phyloP scores from a whole-genome alignment of 2,329 filamentous ascomycete genomes.

The Trichoderma breve region DNA sequence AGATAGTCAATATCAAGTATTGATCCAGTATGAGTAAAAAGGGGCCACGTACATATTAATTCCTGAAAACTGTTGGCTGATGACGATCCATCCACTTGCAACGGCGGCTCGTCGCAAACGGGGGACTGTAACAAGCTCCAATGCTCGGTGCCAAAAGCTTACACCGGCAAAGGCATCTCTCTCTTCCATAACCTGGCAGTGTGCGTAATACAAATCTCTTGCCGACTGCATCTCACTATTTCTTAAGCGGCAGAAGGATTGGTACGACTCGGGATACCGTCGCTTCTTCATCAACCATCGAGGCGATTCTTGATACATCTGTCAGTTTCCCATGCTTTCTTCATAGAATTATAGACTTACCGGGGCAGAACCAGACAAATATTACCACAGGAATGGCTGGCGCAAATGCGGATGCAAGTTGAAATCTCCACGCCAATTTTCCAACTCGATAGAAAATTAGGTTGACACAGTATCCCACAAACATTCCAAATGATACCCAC shows the following conservation, averaged over 20 bases:
- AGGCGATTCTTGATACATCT: constrained; percentile 48
- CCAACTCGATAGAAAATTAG: constrained; percentile 59
- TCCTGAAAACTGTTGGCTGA: constrained; percentile 34
- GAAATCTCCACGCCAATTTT: constrained; percentile 58
- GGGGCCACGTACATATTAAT: constrained; percentile 24
- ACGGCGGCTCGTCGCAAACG: constrained; percentile 44
- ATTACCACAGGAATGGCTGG: constrained; percentile 60
- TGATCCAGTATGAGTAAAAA: too few relatives aligned
- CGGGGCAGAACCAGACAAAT: constrained; percentile 57
- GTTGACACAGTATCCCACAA: constrained; percentile 64
- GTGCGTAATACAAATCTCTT: constrained; percentile 55
- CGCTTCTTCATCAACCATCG: constrained; percentile 64
- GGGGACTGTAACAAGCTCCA: constrained; percentile 48
- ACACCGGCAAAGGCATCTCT: constrained; percentile 35
- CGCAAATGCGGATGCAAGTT: constrained; percentile 61
- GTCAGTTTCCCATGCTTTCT: neutral
- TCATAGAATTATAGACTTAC: constrained; percentile 33
- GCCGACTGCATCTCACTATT: constrained; percentile 59
- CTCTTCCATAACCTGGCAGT: constrained; percentile 37
- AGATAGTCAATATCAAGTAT: constrained; percentile 16
- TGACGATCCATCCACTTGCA: constrained; percentile 32
- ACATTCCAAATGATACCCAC: constrained; percentile 54
- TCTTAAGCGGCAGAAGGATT: constrained; percentile 54
- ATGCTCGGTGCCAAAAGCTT: constrained; percentile 38
- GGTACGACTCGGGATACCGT: constrained; percentile 51